A percentile compares a stretch with the other conserved stretches of the same genome.
Conservation (phyloP, 2,329 filamentous ascomycete species). For the Diaporthe citri region DNA sequence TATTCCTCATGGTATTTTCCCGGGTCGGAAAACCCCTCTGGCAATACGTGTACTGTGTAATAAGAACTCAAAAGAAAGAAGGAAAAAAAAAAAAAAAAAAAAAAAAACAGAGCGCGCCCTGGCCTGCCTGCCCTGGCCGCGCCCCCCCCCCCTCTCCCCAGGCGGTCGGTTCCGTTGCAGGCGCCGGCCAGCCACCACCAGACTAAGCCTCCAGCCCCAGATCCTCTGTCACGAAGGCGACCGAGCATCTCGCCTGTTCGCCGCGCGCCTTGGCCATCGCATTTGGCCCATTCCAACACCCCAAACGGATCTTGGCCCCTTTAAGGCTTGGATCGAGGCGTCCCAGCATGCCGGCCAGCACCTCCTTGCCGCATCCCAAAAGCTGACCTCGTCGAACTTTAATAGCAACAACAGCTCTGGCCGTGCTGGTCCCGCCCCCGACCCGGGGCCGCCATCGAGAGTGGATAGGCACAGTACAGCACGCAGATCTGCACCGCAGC, state of each 20-base stretch:
- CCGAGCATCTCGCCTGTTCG: constrained; percentile 14
- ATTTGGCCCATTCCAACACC: constrained; percentile 8
- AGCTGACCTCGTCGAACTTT: background rate
- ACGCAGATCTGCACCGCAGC: background rate
- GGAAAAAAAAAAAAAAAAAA: background rate
- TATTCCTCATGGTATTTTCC: constrained; percentile 23
- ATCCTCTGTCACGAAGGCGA: constrained; percentile 20
- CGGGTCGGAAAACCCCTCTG: constrained; percentile 18
- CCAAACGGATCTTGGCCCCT: constrained; percentile 25
- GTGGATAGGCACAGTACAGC: constrained; percentile 16
- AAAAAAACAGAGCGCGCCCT: constrained; percentile 1
- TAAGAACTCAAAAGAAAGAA: constrained; percentile 13
- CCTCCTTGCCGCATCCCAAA: background rate
- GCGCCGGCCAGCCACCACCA: constrained; percentile 35
- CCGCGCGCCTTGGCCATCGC: constrained; percentile 31
- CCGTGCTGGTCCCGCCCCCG: constrained; percentile 11
- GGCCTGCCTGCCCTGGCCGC: background rate
- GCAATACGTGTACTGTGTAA: background rate
- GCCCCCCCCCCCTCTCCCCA: constrained; percentile 7
- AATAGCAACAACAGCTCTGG: background rate
- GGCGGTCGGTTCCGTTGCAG: constrained; percentile 34
- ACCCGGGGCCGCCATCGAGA: constrained; percentile 29
- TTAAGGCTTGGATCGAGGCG: constrained; percentile 18
- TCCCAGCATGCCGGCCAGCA: constrained; percentile 1
- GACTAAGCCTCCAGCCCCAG: constrained; percentile 34